phyloP scores from a whole-genome alignment of 148 eudicot species.

The Vaccinium corymbosum region DNA sequence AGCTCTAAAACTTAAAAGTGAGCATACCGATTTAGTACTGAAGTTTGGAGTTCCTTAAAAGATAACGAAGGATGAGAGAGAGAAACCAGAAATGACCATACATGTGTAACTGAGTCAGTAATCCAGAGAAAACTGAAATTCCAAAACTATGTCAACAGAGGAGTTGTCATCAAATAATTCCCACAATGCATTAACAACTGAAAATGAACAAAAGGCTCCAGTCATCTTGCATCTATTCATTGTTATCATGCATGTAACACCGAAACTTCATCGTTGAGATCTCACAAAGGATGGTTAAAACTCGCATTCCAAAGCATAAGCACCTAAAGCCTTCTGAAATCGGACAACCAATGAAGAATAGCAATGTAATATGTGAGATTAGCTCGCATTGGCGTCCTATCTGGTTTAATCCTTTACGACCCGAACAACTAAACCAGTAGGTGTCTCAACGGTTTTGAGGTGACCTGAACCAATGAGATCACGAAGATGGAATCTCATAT shows the following conservation, averaged over 20 bases:
- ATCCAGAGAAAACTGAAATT: conserved; percentile 6
- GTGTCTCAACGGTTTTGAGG: conserved; percentile 70
- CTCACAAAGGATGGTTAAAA: not conserved
- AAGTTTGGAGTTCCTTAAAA: not conserved
- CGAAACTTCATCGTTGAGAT: not conserved
- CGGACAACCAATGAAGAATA: not conserved
- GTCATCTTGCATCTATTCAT: conserved; percentile 5
- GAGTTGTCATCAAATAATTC: not conserved
- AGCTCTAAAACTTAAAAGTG: not conserved
- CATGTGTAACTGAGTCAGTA: not conserved
- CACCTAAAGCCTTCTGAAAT: not conserved
- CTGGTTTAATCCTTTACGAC: conserved; percentile 61
- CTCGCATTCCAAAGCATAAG: not conserved
- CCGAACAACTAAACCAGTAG: conserved; percentile 77
- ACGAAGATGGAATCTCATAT: conserved; percentile 91
- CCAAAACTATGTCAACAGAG: not conserved
- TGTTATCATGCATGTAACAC: not conserved
- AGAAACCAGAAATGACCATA: not conserved
- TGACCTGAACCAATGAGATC: conserved; percentile 91
- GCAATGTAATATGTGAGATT: not conserved
- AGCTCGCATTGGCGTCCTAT: not conserved
- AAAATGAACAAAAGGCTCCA: not conserved
- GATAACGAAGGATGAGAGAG: not conserved
- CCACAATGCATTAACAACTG: not conserved
- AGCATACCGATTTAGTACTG: not conserved